These are phyloP conservation scores for Pedinophyceae sp. DNA, from an alignment of 139 green algal species.

Conservation along the genomic window DNA sequence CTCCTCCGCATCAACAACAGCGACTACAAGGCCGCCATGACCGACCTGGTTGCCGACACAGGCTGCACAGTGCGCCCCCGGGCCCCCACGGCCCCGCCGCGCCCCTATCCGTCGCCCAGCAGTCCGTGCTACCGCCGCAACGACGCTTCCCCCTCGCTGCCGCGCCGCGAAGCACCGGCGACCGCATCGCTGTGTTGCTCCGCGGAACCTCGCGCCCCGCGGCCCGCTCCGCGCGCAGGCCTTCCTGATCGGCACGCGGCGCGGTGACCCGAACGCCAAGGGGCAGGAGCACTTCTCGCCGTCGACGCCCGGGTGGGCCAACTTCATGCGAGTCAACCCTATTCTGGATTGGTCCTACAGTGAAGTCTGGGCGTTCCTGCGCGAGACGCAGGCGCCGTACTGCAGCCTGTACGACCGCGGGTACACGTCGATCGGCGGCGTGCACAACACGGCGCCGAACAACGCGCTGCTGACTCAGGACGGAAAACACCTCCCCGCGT, in stretches of 20 bases:
- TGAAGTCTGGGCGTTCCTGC: constrained; percentile 86
- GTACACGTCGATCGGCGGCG: constrained; percentile 65
- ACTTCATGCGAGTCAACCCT: constrained; percentile 96
- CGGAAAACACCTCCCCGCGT: constrained; percentile 53
- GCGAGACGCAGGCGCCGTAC: constrained; percentile 34
- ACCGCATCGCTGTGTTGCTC: too few relatives aligned
- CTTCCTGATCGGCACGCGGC: constrained; percentile 10
- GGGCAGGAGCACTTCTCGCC: constrained; percentile 77
- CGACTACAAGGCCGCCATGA: too few relatives aligned
- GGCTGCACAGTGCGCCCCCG: too few relatives aligned
- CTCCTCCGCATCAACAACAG: too few relatives aligned
- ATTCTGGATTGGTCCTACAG: constrained; percentile 83
- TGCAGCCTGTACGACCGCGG: constrained; percentile 79
- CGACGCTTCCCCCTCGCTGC: not conserved
- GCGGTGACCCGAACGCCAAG: constrained; percentile 14
- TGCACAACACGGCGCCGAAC: constrained; percentile 58
- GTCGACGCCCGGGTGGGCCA: constrained; percentile 64
- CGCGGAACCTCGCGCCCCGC: too few relatives aligned
- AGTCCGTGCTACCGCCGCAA: too few relatives aligned
- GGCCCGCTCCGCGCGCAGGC: not conserved
- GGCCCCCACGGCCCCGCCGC: too few relatives aligned
- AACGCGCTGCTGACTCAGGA: constrained; percentile 42
- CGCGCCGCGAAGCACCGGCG: not conserved
- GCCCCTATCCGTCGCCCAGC: too few relatives aligned
- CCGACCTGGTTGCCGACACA: too few relatives aligned